Percentiles rank a stretch among this genome's conserved stretches.
Evolutionary conservation across 2,329 filamentous ascomycete species (phyloP).

Genomic region (Fusarium luffae): DNA sequence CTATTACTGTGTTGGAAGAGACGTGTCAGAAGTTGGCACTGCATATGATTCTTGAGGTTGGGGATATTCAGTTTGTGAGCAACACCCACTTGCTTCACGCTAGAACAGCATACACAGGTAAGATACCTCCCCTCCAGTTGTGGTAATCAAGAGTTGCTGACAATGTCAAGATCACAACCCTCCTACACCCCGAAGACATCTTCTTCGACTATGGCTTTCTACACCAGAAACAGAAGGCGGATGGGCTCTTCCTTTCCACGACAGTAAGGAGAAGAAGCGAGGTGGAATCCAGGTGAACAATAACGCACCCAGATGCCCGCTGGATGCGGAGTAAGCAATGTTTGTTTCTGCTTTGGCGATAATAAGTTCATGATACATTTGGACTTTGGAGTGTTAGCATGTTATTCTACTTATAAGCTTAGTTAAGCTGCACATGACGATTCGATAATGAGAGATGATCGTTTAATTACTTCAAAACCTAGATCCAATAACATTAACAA

Average conservation of each 20-base stretch:
- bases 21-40: conserved; percentile 78
- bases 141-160: not conserved
- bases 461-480: not conserved
- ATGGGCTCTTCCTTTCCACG: conserved; percentile 85
- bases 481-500: too few relatives aligned
- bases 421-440: not conserved
- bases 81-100: conserved; percentile 86
- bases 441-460: not conserved
- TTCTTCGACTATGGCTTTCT: conserved; percentile 86
- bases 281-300: conserved; percentile 91
- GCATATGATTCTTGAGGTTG: conserved; percentile 88
- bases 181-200: conserved; percentile 76
- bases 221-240: conserved; percentile 85
- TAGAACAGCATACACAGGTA: conserved; percentile 76
- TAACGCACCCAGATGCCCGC: conserved; percentile 76
- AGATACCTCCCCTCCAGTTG: not conserved
- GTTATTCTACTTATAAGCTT: not conserved
- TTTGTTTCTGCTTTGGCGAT: conserved; percentile 16
- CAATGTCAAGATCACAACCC: conserved; percentile 62
- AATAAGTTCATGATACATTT: conserved; percentile 9
- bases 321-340: conserved; percentile 76
- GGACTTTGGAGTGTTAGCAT: not conserved
- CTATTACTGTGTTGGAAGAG: conserved; percentile 71
- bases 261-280: conserved; percentile 85
- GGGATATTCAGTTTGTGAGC: conserved; percentile 87